phyloP scores from a whole-genome alignment of 2,329 filamentous ascomycete genomes.

The Talaromyces sp. region DNA sequence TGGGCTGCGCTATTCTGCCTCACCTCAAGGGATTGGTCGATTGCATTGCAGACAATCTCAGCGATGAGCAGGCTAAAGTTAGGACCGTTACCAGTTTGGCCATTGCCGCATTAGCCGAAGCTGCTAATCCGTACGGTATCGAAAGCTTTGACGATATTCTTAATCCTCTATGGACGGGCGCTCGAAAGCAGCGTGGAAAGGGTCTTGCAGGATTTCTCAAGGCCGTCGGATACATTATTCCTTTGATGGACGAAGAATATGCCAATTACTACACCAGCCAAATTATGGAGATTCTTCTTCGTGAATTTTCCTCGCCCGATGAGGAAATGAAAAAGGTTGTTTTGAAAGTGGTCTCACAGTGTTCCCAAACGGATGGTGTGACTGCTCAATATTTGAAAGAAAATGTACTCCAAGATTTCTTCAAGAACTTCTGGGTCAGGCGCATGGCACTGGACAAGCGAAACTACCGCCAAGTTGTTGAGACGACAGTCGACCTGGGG shows the following conservation, averaged over 20 bases:
- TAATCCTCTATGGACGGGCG: conserved; percentile 94
- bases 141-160: conserved; percentile 98
- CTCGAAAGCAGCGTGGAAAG: conserved; percentile 92
- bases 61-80: conserved; percentile 97
- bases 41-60: conserved; percentile 90
- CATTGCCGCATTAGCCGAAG: conserved; percentile 90
- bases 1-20: conserved; percentile 94
- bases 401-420: conserved; percentile 90
- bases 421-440: conserved; percentile 97
- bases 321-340: conserved; percentile 99
- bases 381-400: conserved; percentile 93
- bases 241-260: conserved; percentile 98
- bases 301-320: conserved; percentile 93
- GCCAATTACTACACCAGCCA: conserved; percentile 98
- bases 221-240: conserved; percentile 96
- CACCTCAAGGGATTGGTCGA: conserved; percentile 95
- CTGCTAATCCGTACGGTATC: conserved; percentile 96
- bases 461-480: conserved; percentile 96
- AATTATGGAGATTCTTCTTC: conserved; percentile 96
- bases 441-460: conserved; percentile 96
- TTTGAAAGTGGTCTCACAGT: conserved; percentile 93
- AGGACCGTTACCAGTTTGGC: conserved; percentile 92
- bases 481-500: conserved; percentile 93
- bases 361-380: conserved; percentile 88
- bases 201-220: conserved; percentile 93